Evolutionary conservation across 2,329 filamentous ascomycete genomes (phyloP), one percentile per base, ranked within the genome.

Genomic region (Ophiocordyceps unilateralis): DNA sequence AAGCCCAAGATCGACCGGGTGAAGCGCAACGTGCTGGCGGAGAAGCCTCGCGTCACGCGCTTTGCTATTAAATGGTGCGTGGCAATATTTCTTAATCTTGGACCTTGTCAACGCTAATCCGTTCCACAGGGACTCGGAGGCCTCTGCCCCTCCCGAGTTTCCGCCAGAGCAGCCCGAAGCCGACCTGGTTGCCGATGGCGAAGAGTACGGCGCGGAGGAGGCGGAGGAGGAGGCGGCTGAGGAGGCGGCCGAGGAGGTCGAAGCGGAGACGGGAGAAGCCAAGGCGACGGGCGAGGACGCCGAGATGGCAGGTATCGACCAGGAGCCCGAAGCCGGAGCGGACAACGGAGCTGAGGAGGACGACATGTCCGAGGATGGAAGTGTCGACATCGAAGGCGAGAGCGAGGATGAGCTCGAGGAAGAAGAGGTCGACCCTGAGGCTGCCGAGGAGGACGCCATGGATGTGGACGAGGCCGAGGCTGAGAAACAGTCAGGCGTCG

Each of bases 51-150:
- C 63, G 91, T 98, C 42, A 98, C 91, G 24, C 79, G 91, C 50
- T 98, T 98, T 58, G 87, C 88, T 39, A 98, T 98, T 67, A 98
- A 98, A 68, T 98, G 91, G 91, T 94, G 73, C 45, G 75, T 64
- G n/a, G n/a, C n/a, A n/a, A n/a, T n/a, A n/a, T n/a, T n/a, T n/a
- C n/a, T n/a, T n/a, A n/a, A n/a, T n/a, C n/a, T n/a, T n/a, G n/a
- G n/a, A n/a, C n/a, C n/a, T n/a, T n/a, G n/a, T n/a, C 19, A 5
- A 10, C 17, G 22, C 41, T 50, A 40, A 50, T 24, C n/a, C 1
- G 19, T 14, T 42, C 9, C 3, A 6, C 49, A 95, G 88, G 88
- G 91, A 98, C 58, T 91, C 85, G n/a, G 91, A 98, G 57, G 89
- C 88, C 50, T 91, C 87, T 59, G 91, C 91, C 24, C 91, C 91